Percentiles rank a stretch among this genome's conserved stretches.
phyloP scores from a whole-genome alignment of 2,329 filamentous ascomycete species.

The Blastomyces parvus region DNA sequence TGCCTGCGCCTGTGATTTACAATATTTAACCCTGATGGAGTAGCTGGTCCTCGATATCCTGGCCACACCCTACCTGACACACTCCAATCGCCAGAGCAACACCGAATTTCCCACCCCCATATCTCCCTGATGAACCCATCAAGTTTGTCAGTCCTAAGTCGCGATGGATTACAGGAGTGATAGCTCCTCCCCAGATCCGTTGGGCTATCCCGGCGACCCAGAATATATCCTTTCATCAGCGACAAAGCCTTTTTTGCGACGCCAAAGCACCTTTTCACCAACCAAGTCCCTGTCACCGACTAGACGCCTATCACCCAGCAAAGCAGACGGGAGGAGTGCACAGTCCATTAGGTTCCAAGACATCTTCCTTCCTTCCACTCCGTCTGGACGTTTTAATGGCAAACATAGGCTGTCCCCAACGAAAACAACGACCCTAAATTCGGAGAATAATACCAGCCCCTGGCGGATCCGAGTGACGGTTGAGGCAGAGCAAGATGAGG shows the following conservation, averaged over 20 bases:
- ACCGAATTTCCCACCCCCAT: background rate
- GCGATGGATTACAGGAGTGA: conserved; percentile 28
- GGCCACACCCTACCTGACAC: background rate
- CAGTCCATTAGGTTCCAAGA: conserved; percentile 36
- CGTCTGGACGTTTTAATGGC: conserved; percentile 22
- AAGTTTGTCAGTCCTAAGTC: background rate
- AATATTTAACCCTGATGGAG: background rate
- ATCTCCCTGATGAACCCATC: background rate
- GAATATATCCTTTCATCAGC: conserved; percentile 37
- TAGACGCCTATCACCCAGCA: conserved; percentile 19
- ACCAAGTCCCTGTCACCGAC: conserved; percentile 28
- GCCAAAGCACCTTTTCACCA: conserved; percentile 33
- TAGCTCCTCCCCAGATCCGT: conserved; percentile 36
- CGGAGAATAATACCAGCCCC: conserved; percentile 37
- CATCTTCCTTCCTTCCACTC: conserved; percentile 34
- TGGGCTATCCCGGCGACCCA: conserved; percentile 34
- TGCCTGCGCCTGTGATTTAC: background rate
- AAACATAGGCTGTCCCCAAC: conserved; percentile 26
- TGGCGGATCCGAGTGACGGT: conserved; percentile 42
- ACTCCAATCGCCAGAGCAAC: background rate
- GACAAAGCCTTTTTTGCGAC: conserved; percentile 30
- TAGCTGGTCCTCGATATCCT: background rate
- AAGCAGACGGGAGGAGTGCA: conserved; percentile 22
- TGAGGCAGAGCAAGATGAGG: conserved; percentile 38
- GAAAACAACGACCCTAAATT: conserved; percentile 25